phyloP scores from a whole-genome alignment of 2,329 filamentous ascomycete species.

The Fusarium lyarnte region DNA sequence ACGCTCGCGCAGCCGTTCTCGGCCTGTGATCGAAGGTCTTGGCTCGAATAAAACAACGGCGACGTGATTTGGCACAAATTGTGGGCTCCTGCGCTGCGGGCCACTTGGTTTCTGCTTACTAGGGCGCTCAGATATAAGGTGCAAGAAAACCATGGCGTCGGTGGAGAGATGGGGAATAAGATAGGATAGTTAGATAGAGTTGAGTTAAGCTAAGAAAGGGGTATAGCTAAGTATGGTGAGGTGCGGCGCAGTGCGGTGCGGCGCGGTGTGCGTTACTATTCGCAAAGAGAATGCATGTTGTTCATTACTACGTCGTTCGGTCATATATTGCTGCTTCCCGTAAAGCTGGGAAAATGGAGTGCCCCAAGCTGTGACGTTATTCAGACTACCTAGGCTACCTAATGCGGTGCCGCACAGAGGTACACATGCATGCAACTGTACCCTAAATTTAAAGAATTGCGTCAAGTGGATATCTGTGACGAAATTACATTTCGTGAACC shows the following conservation, averaged over 20 bases:
- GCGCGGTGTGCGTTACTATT: background rate
- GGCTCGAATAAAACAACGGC: background rate
- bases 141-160: conserved; percentile 16
- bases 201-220: background rate
- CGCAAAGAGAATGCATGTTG: background rate
- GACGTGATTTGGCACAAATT: background rate
- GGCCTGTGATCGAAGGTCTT: conserved; percentile 38
- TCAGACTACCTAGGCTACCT: background rate
- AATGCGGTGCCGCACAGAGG: conserved; percentile 8
- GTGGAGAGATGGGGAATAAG: conserved; percentile 2
- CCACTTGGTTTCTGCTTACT: background rate
- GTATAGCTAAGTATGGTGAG: background rate
- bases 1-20: conserved; percentile 71
- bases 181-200: background rate
- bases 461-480: conserved; percentile 19
- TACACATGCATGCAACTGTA: background rate
- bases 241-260: no score
- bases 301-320: background rate
- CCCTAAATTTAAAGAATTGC: conserved; percentile 9
- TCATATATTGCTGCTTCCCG: conserved; percentile 9
- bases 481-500: background rate
- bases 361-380: conserved; percentile 24
- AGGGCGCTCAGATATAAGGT: background rate
- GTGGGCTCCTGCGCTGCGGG: background rate
- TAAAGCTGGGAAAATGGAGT: conserved; percentile 8